Conservation (phyloP, 768 basidiomycete genomes). For the Hericium coralloides region DNA sequence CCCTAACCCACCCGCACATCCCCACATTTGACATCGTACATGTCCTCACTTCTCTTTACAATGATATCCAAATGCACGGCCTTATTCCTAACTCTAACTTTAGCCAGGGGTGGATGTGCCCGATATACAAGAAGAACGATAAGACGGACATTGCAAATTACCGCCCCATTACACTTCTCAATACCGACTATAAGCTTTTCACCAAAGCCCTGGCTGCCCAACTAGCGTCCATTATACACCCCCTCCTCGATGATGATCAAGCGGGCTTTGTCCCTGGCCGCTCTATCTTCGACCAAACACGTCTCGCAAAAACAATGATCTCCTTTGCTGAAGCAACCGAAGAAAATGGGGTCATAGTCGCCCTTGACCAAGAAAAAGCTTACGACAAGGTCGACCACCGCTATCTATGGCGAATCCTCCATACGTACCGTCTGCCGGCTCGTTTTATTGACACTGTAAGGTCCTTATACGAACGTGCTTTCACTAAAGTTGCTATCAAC, state of each 20-base stretch:
- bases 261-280: slow-evolving; percentile 2
- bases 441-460: background rate
- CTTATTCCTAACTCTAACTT: slow-evolving; percentile 10
- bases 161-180: slow-evolving; percentile 17
- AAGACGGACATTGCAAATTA: slow-evolving; percentile 7
- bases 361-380: background rate
- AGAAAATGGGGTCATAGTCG: background rate
- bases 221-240: background rate
- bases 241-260: background rate
- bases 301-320: background rate
- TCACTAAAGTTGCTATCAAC: background rate
- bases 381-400: background rate
- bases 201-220: slow-evolving; percentile 8
- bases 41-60: background rate
- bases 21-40: background rate
- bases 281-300: background rate
- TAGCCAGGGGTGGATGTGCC: slow-evolving; percentile 25
- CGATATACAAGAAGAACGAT: slow-evolving; percentile 32
- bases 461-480: background rate
- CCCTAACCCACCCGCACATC: too few relatives aligned
- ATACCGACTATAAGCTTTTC: slow-evolving; percentile 25
- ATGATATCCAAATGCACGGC: background rate
- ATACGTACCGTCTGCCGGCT: background rate
- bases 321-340: background rate
- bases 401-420: slow-evolving; percentile 6